Conservation (phyloP, 192 early-diverging fungal genomes). For the Umbelopsis isabellina region DNA sequence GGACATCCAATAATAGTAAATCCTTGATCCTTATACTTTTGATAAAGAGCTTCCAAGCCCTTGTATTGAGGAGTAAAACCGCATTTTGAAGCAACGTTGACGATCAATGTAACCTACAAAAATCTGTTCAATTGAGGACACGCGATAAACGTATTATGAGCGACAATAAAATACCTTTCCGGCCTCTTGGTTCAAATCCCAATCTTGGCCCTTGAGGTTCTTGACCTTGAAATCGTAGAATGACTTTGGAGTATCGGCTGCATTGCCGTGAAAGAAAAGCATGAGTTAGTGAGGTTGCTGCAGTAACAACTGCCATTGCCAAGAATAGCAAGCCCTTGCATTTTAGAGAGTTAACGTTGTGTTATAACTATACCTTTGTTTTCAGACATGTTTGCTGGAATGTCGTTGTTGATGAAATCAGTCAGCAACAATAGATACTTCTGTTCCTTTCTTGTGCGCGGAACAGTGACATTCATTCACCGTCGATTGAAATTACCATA, state of each 20-base stretch:
- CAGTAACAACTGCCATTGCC: background rate
- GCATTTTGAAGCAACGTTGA: conserved; percentile 93
- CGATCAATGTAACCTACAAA: conserved; percentile 58
- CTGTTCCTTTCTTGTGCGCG: too few relatives aligned
- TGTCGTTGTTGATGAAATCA: too few relatives aligned
- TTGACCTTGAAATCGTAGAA: conserved; percentile 38
- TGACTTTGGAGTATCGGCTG: background rate
- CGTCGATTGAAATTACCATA: too few relatives aligned
- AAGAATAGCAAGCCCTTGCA: background rate
- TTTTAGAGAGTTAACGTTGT: background rate
- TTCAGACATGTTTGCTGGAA: conserved; percentile 5
- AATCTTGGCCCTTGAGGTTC: conserved; percentile 30
- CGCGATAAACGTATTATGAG: background rate
- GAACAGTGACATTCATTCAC: too few relatives aligned
- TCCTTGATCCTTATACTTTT: conserved; percentile 68
- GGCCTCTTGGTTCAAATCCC: conserved; percentile 29
- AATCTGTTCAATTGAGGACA: background rate
- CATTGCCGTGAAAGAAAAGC: background rate
- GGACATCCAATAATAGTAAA: conserved; percentile 91
- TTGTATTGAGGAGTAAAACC: conserved; percentile 84
- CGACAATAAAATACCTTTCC: conserved; percentile 28
- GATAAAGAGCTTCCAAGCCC: conserved; percentile 69
- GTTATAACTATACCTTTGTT: conserved; percentile 1
- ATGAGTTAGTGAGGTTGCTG: background rate
- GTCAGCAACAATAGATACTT: too few relatives aligned